Conservation (phyloP, 2,329 filamentous ascomycete species). For the Rasamsonia emersonii region DNA sequence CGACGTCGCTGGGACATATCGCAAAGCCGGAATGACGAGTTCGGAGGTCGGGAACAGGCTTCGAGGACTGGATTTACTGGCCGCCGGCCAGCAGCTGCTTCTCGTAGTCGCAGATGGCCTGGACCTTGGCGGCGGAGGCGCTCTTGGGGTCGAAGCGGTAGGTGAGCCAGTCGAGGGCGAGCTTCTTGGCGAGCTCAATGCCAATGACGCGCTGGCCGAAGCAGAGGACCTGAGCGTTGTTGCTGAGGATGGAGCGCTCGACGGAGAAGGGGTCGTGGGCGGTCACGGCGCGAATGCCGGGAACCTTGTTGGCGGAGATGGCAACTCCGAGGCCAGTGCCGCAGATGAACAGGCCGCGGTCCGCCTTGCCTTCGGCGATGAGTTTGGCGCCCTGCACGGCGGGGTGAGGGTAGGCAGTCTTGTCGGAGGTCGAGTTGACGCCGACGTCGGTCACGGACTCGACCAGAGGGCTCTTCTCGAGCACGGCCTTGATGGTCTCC, state of each 20-base stretch:
- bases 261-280: conserved; percentile 81
- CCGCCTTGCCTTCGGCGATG: conserved; percentile 46
- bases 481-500: conserved; percentile 63
- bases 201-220: conserved; percentile 79
- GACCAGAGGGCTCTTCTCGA: conserved; percentile 60
- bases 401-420: conserved; percentile 72
- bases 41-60: neutral
- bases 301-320: conserved; percentile 82
- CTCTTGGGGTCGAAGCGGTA: conserved; percentile 67
- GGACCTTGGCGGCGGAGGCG: conserved; percentile 54
- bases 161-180: conserved; percentile 76
- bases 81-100: conserved; percentile 17
- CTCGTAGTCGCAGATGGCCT: conserved; percentile 38
- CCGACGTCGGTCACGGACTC: conserved; percentile 65
- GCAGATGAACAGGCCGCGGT: conserved; percentile 71
- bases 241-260: conserved; percentile 70
- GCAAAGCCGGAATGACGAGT: too few species aligned
- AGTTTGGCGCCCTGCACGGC: conserved; percentile 62
- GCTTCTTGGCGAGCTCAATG: conserved; percentile 65
- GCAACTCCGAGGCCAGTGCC: conserved; percentile 81
- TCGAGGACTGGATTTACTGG: neutral
- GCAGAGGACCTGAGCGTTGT: conserved; percentile 80
- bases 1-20: too few species aligned
- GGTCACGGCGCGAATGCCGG: conserved; percentile 76
- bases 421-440: conserved; percentile 56